Evolutionary conservation across 768 basidiomycete genomes (phyloP).

Genomic region (Tricholoma hemisulphureum): DNA sequence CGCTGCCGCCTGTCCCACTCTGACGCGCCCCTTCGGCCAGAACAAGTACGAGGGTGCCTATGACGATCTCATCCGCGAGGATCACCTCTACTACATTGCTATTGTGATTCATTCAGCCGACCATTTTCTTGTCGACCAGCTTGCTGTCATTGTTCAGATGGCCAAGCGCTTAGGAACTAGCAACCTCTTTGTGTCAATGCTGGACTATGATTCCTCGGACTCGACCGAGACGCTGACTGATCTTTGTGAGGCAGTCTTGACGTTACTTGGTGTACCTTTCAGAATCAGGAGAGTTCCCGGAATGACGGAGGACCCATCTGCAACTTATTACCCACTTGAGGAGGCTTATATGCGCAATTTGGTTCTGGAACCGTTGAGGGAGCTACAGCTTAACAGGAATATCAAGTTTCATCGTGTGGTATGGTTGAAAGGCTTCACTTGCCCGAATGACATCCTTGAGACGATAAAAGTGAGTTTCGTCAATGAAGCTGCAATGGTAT

Average conservation of each 20-base stretch:
- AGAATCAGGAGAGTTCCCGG: slow-evolving; percentile 87
- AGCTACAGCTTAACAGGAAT: slow-evolving; percentile 70
- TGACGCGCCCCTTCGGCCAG: slow-evolving; percentile 92
- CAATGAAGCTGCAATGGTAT: slow-evolving; percentile 97
- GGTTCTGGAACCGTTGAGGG: slow-evolving; percentile 85
- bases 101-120: slow-evolving; percentile 97
- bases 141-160: slow-evolving; percentile 96
- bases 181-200: slow-evolving; percentile 95
- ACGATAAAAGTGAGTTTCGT: slow-evolving; percentile 86
- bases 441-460: slow-evolving; percentile 96
- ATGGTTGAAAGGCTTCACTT: slow-evolving; percentile 99
- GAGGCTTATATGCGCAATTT: slow-evolving; percentile 94
- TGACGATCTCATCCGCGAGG: slow-evolving; percentile 80
- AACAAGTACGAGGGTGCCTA: slow-evolving; percentile 84
- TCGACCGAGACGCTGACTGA: slow-evolving; percentile 94
- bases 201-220: slow-evolving; percentile 94
- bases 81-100: slow-evolving; percentile 90
- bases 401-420: slow-evolving; percentile 89
- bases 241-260: slow-evolving; percentile 92
- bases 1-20: slow-evolving; percentile 89
- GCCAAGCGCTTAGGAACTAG: slow-evolving; percentile 85
- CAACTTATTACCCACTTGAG: slow-evolving; percentile 93
- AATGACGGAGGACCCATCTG: slow-evolving; percentile 86
- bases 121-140: slow-evolving; percentile 98
- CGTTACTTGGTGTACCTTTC: slow-evolving; percentile 89